phyloP scores from a whole-genome alignment of 345 rosid genomes.

The Barbarea vulgaris region DNA sequence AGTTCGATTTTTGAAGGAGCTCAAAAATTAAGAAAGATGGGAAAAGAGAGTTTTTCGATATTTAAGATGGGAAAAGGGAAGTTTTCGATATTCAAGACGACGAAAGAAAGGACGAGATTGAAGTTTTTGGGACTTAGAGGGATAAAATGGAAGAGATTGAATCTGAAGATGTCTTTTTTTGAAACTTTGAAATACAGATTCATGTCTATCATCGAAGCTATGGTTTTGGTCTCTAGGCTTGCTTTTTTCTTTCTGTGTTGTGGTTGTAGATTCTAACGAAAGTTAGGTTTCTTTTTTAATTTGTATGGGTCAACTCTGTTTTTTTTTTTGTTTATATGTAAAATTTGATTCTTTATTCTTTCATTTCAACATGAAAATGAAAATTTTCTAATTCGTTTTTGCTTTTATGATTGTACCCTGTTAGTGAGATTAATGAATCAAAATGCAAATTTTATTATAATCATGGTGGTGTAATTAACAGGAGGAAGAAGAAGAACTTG shows the following conservation, averaged over 20 bases:
- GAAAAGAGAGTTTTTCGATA: not conserved
- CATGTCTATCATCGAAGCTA: slow-evolving; percentile 36
- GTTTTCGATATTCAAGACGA: slow-evolving; percentile 19
- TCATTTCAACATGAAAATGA: not conserved
- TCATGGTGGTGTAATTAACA: not conserved
- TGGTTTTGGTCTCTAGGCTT: slow-evolving; percentile 34
- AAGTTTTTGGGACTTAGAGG: slow-evolving; percentile 31
- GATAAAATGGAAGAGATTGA: slow-evolving; percentile 37
- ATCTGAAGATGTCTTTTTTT: slow-evolving; percentile 38
- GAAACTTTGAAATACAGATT: slow-evolving; percentile 17
- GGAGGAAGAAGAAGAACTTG: not conserved
- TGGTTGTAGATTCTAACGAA: slow-evolving; percentile 33
- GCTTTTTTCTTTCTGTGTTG: slow-evolving; percentile 38
- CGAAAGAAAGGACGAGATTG: slow-evolving; percentile 37
- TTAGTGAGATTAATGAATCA: not conserved
- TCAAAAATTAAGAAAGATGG: not conserved
- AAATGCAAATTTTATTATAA: not conserved
- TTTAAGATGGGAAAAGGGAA: slow-evolving; percentile 29
- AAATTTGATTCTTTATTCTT: not conserved
- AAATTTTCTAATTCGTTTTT: not conserved
- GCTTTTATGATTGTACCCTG: not conserved
- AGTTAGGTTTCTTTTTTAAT: not conserved
- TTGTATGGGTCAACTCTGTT: not conserved
- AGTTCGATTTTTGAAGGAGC: not conserved
- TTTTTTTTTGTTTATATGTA: slow-evolving; percentile 9